Base-by-base conservation (phyloP, 768 basidiomycete genomes). In the Serendipita sp. region DNA sequence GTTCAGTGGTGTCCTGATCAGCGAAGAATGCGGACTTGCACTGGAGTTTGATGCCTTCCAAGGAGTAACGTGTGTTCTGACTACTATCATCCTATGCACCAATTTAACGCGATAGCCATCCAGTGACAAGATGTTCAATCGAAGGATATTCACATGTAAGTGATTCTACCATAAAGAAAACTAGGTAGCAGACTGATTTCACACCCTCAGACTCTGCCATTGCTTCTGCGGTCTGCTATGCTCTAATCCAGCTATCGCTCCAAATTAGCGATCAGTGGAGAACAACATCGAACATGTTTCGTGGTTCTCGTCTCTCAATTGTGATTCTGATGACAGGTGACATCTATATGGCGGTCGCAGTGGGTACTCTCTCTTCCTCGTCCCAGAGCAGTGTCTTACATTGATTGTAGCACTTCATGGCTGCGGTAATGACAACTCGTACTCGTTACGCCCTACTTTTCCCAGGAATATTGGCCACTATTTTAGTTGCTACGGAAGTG, bases 211-310 rank as follows among this genome's bases (percentile, higher is more conserved):
- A 58, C 20, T 24, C 17, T 24, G 53, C 53, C 4, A 58, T 58
- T 31, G 53, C 53, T n/a, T 58, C 53, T 28, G 26, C 33, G 5
- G 26, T 58, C 9, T 58, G 9, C 33, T 58, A 58, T 58, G 28
- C 30, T 9, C 33, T 58, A n/a, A n/a, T 58, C 17, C 53, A 58
- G 20, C 33, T 58, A n/a, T 58, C 53, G 3, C 53, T 58, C 33
- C 53, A 58, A 20, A n/a, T 58, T n/a, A 58, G 53, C 53, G 53
- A 58, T 58, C 53, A 58, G 28, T 58, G 53, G 53, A 58, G 53
- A 31, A 58, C 53, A 30, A 34, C 53, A 26, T 22, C 53, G 30
- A 58, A n/a, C 26, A 22, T 58, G 53, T 20, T 30, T 24, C 24
- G 53, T 24, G 53, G 53, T 28, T 28, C 53, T 31, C 53, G 53